Evolutionary conservation across 163 green algal species (phyloP).

Genomic region (Chlorella variabilis): DNA sequence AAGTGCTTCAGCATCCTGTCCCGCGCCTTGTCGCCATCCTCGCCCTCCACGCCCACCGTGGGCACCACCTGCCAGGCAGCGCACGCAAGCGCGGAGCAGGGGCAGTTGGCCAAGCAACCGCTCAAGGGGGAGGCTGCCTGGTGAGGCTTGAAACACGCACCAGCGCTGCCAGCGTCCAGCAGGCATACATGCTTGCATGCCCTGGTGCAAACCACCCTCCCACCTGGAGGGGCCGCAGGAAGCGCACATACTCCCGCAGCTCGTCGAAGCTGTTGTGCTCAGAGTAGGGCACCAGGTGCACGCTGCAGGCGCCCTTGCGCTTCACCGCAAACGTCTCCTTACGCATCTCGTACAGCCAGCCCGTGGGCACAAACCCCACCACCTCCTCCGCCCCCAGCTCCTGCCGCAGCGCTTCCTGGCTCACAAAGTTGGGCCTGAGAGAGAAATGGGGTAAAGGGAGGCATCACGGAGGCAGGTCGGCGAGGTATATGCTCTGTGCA

Average conservation of each 20-base stretch:
- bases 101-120: background rate
- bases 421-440: slow-evolving; percentile 77
- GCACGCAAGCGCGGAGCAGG: background rate
- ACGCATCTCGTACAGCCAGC: slow-evolving; percentile 82
- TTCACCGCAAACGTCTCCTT: slow-evolving; percentile 58
- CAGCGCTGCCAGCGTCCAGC: too few relatives aligned
- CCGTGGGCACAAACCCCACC: slow-evolving; percentile 84
- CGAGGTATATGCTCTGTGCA: too few relatives aligned
- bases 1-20: slow-evolving; percentile 79
- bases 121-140: background rate
- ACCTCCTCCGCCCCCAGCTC: slow-evolving; percentile 66
- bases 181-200: too few relatives aligned
- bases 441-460: too few relatives aligned
- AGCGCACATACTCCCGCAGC: slow-evolving; percentile 77
- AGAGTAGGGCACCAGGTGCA: slow-evolving; percentile 86
- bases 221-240: slow-evolving; percentile 66
- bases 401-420: slow-evolving; percentile 66
- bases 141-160: too few relatives aligned
- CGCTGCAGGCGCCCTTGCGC: slow-evolving; percentile 58
- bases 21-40: slow-evolving; percentile 53
- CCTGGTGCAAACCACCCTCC: too few relatives aligned
- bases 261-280: slow-evolving; percentile 82
- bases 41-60: slow-evolving; percentile 73
- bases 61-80: slow-evolving; percentile 73
- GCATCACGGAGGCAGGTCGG: too few relatives aligned